Evolutionary conservation across 1,284 basidiomycete species (phyloP).

Genomic region (Athelia psychrophila): DNA sequence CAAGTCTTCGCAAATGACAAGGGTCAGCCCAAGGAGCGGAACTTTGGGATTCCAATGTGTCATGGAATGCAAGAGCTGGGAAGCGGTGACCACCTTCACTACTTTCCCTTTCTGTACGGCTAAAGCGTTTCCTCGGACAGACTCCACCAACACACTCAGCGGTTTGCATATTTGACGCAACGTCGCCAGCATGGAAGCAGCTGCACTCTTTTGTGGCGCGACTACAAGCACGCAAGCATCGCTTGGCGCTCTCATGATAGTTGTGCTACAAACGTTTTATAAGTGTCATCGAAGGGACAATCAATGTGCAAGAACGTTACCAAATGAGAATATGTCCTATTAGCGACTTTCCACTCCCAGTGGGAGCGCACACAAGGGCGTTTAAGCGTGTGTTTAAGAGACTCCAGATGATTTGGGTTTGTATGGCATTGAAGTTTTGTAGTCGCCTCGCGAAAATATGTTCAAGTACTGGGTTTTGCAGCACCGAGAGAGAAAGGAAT

Average conservation of each 20-base stretch:
- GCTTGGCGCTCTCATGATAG: constrained; percentile 31
- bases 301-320: constrained; percentile 33
- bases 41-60: constrained; percentile 23
- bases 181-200: constrained; percentile 47
- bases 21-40: constrained; percentile 44
- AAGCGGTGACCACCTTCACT: constrained; percentile 56
- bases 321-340: constrained; percentile 71
- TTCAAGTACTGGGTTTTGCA: constrained; percentile 49
- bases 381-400: constrained; percentile 71
- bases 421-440: constrained; percentile 78
- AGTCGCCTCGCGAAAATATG: constrained; percentile 43
- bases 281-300: constrained; percentile 5
- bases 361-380: constrained; percentile 80
- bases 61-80: constrained; percentile 45
- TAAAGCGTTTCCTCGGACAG: constrained; percentile 28
- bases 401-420: constrained; percentile 91
- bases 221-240: constrained; percentile 56
- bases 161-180: constrained; percentile 39
- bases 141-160: constrained; percentile 44
- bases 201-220: constrained; percentile 47
- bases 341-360: constrained; percentile 80
- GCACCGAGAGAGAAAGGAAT: constrained; percentile 60
- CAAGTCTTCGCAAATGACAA: constrained; percentile 85
- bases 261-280: constrained; percentile 39
- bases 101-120: constrained; percentile 32